Base-by-base conservation (phyloP, 1,139 yeast species). In the Yamadazyma oceani region DNA sequence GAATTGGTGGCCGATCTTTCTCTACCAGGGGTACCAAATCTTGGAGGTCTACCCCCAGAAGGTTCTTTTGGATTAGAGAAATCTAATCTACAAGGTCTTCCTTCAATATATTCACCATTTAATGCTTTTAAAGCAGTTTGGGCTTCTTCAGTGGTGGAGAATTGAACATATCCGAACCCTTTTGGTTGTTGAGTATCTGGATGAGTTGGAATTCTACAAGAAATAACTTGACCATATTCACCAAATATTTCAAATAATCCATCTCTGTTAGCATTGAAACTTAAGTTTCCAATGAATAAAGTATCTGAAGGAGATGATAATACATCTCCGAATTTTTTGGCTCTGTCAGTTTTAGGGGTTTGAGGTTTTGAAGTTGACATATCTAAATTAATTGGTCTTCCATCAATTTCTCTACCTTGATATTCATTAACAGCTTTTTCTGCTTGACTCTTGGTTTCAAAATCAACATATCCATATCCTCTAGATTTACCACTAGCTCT, bases 131-230 rank as follows among this genome's bases (percentile, higher is more conserved):
- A 71, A 42, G 97, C 97, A 46, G 82, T 78, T 70, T 85, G 80
- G 51, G 98, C 97, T 62, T 88, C 96, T 36, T 90, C 97, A 49
- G 85, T 73, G 40, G 83, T 75, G 30, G 85, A 74, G 63, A 80
- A 90, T 73, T 92, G 97, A 44, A 92, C 96, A 69, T 92, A 92
- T 51, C 97, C 98, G 72, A 92, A 92, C 52, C 98, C 98, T 80
- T 92, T 92, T 66, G 96, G 95, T 72, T 90, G 97, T 65, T 89
- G 95, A 50, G 97, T 89, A 67, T 90, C 97, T 60, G 96, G 97
- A 71, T 90, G 95, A 35, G 97, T 90, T 66, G 98, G 98, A 54
- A 92, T 74, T 75, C 98, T 83, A 56, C 90, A 90, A 44, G 95
- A 85, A 42, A 88, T 69, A 45, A 92, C 86, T 49, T 74, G 75